These are phyloP conservation scores for Vigna radiata DNA, from an alignment of 306 rosid genomes.

Conservation along the genomic window DNA sequence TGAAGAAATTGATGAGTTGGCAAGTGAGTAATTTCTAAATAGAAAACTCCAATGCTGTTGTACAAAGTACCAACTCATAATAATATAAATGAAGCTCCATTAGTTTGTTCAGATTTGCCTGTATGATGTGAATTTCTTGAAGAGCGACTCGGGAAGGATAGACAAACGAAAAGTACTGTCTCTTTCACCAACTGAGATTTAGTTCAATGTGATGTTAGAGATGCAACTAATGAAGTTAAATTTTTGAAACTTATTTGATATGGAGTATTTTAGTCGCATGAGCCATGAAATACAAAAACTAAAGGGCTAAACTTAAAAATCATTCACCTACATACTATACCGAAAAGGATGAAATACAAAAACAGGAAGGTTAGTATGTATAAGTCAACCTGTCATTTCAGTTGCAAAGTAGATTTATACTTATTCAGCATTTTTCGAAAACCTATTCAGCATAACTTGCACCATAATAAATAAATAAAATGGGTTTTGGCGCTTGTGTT, in stretches of 20 bases:
- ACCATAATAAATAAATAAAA: background rate
- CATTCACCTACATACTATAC: background rate
- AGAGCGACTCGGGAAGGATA: background rate
- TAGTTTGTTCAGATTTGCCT: constrained; percentile 29
- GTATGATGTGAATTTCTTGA: constrained; percentile 21
- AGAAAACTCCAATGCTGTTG: constrained; percentile 37
- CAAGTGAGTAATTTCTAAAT: constrained; percentile 39
- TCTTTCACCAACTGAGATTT: background rate
- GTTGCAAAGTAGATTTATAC: background rate
- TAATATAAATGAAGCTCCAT: constrained; percentile 24
- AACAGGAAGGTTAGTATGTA: too few relatives aligned
- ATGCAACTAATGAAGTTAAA: background rate
- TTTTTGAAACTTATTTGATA: background rate
- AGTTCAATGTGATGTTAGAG: background rate
- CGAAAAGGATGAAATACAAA: too few relatives aligned
- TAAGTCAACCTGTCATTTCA: background rate
- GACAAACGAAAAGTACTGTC: background rate
- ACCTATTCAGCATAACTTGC: background rate
- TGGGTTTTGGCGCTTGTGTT: background rate
- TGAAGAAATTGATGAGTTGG: constrained; percentile 34
- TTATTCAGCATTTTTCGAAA: background rate
- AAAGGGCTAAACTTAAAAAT: background rate
- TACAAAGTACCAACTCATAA: constrained; percentile 39
- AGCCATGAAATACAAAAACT: background rate
- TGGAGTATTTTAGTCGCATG: background rate